A percentile compares a stretch with the other conserved stretches of the same genome.
These are phyloP conservation scores for Nakazawaea holstii DNA, from an alignment of 805 yeast species.

Conservation along the genomic window DNA sequence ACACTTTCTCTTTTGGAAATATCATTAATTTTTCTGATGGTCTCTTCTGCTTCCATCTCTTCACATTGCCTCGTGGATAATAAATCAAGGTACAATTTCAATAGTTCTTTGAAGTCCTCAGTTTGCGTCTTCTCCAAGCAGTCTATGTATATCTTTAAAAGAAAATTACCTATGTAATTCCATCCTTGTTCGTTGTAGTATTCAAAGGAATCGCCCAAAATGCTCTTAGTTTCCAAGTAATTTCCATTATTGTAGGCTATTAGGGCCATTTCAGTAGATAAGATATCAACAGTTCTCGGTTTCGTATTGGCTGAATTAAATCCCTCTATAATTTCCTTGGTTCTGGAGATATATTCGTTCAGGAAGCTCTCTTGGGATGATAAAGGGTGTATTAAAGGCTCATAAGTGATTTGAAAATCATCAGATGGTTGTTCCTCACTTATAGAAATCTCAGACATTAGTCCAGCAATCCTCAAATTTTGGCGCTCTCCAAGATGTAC, in stretches of 20 bases:
- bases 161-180: conserved; percentile 61
- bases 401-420: conserved; percentile 13
- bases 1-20: conserved; percentile 6
- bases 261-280: conserved; percentile 76
- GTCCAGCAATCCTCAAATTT: conserved; percentile 26
- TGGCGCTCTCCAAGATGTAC: conserved; percentile 25
- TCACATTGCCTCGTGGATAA: conserved; percentile 23
- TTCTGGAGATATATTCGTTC: conserved; percentile 41
- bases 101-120: conserved; percentile 20
- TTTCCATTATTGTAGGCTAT: conserved; percentile 54
- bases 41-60: conserved; percentile 13
- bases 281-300: conserved; percentile 61
- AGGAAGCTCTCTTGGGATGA: conserved; percentile 29
- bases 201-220: conserved; percentile 63
- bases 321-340: conserved; percentile 50
- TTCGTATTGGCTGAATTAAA: conserved; percentile 45
- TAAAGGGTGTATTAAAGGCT: conserved; percentile 21
- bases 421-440: conserved; percentile 2
- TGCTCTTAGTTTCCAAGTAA: conserved; percentile 54
- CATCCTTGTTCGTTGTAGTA: conserved; percentile 69
- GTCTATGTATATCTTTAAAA: conserved; percentile 61
- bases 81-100: conserved; percentile 35
- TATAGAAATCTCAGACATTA: conserved; percentile 13
- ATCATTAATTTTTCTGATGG: conserved; percentile 16
- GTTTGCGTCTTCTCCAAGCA: conserved; percentile 47